These are phyloP conservation scores for Entrophospora sp. DNA, from an alignment of 192 early-diverging fungal genomes.

Conservation along the genomic window DNA sequence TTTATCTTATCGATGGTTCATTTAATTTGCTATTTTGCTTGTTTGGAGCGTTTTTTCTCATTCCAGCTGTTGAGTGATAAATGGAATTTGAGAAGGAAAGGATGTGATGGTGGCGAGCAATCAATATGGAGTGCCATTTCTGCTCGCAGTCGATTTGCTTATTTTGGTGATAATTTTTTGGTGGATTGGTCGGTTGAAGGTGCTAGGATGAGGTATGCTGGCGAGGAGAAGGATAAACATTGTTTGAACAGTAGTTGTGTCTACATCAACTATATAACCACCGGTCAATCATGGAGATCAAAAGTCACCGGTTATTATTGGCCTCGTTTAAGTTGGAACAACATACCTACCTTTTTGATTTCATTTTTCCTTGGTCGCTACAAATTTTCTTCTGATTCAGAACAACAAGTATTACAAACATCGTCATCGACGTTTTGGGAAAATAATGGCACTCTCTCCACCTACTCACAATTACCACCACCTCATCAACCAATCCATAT, in stretches of 20 bases:
- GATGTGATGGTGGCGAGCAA: neutral
- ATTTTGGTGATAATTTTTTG: conserved; percentile 20
- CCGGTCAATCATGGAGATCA: conserved; percentile 11
- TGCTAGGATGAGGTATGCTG: conserved; percentile 4
- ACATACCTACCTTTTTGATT: neutral
- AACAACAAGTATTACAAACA: conserved; percentile 19
- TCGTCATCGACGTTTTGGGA: conserved; percentile 15
- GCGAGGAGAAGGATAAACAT: conserved; percentile 6
- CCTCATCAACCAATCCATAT: conserved; percentile 10
- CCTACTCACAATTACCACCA: conserved; percentile 3
- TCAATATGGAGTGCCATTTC: conserved; percentile 6
- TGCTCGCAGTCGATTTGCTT: conserved; percentile 6
- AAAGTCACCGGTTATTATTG: conserved; percentile 9
- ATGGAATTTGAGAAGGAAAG: neutral
- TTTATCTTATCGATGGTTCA: conserved; percentile 6
- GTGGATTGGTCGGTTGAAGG: conserved; percentile 18
- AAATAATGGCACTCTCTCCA: conserved; percentile 8
- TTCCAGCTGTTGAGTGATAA: conserved; percentile 12
- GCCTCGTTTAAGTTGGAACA: conserved; percentile 10
- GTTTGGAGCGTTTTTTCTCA: neutral
- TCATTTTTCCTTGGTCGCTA: conserved; percentile 10
- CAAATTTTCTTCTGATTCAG: neutral
- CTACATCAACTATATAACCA: conserved; percentile 16
- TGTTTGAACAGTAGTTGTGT: conserved; percentile 1
- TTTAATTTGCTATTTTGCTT: conserved; percentile 11